A percentile compares a stretch with the other conserved stretches of the same genome.
These are phyloP conservation scores for Camellia granthamiana DNA, from an alignment of 148 eudicot genomes.

Conservation along the genomic window DNA sequence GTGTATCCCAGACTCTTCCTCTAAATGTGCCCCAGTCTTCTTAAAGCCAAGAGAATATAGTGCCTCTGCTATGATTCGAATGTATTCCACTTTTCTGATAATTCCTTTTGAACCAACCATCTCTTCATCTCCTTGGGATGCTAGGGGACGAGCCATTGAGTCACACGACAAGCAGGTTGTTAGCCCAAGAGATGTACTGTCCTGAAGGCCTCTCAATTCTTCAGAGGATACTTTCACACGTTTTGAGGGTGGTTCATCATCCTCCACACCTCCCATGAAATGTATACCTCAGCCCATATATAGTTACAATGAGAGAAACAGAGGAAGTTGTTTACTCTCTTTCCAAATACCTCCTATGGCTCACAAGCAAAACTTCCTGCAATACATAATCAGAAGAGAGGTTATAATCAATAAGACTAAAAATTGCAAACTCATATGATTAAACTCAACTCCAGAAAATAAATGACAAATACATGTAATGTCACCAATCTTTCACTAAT, in stretches of 20 bases:
- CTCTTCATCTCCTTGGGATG: constrained; percentile 63
- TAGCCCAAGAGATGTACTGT: constrained; percentile 16
- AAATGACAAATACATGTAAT: not conserved
- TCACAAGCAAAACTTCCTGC: constrained; percentile 5
- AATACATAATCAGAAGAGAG: not conserved
- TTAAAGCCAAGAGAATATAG: constrained; percentile 79
- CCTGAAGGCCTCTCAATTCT: constrained; percentile 22
- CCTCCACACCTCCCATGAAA: constrained; percentile 58
- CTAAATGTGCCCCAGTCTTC: constrained; percentile 56
- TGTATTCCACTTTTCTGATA: constrained; percentile 60
- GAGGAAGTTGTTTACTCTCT: not conserved
- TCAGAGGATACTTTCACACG: constrained; percentile 39
- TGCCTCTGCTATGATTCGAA: constrained; percentile 64
- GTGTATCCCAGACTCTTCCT: constrained; percentile 77
- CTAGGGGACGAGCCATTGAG: constrained; percentile 63
- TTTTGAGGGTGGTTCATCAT: constrained; percentile 48
- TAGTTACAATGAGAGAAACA: constrained; percentile 10
- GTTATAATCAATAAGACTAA: not conserved
- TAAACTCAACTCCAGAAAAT: not conserved
- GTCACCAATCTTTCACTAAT: not conserved
- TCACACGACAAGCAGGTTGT: constrained; percentile 37
- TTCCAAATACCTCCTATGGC: constrained; percentile 1
- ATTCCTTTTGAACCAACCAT: constrained; percentile 65
- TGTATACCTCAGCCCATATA: constrained; percentile 47
- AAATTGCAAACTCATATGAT: not conserved